Conservation (phyloP, 169 alveolate genomes). For the Plasmodium knowlesi region DNA sequence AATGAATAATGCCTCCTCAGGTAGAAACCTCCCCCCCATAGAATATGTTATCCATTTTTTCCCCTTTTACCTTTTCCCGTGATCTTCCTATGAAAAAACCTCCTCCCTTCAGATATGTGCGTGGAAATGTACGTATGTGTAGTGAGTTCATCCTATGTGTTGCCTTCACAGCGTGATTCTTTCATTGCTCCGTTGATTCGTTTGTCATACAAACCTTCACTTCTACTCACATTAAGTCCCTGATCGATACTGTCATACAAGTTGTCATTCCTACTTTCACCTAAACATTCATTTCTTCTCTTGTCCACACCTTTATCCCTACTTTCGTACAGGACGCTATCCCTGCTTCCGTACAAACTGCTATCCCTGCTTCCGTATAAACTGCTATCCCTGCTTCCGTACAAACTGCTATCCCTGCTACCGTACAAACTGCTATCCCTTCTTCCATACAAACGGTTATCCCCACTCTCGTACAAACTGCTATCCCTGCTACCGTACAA, state of each 20-base stretch:
- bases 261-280: too few relatives aligned
- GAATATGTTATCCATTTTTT: neutral
- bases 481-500: neutral
- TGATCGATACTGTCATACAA: neutral
- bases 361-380: neutral
- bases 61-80: neutral
- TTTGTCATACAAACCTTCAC: neutral
- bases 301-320: too few relatives aligned
- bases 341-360: neutral
- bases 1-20: neutral
- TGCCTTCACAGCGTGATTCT: neutral
- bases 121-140: neutral
- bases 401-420: neutral
- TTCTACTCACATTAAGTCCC: neutral
- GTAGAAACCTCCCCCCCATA: neutral
- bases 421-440: neutral
- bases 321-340: too few relatives aligned
- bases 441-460: neutral
- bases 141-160: neutral
- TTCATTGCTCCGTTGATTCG: neutral
- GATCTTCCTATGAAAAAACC: neutral
- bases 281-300: too few relatives aligned
- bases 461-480: neutral
- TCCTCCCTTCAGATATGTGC: neutral
- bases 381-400: neutral